Conservation (phyloP, 352 stramenopile species). For the Pythium oligandrum region DNA sequence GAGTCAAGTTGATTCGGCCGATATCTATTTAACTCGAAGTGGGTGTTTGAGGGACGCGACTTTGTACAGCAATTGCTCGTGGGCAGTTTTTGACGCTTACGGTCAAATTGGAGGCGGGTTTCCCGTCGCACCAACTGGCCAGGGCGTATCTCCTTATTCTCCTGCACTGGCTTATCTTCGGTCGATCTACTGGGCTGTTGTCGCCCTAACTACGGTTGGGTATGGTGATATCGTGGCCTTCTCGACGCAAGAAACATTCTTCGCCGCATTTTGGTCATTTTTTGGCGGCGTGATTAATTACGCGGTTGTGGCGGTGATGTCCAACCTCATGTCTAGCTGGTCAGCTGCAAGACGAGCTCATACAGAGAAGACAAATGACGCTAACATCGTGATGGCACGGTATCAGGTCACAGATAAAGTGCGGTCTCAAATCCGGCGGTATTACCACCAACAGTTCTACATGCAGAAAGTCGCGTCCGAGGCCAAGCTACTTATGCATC, state of each 20-base stretch:
- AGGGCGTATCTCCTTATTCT: conserved; percentile 22
- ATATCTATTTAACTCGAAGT: conserved; percentile 16
- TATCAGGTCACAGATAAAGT: conserved; percentile 46
- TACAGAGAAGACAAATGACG: conserved; percentile 49
- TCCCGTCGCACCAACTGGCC: conserved; percentile 32
- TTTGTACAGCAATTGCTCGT: conserved; percentile 55
- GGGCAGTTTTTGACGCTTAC: conserved; percentile 69
- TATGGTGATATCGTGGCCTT: conserved; percentile 76
- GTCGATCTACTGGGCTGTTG: conserved; percentile 72
- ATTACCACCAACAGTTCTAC: conserved; percentile 67
- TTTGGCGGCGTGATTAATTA: conserved; percentile 75
- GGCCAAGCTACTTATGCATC: conserved; percentile 54
- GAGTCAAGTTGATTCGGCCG: not conserved
- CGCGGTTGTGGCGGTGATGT: conserved; percentile 73
- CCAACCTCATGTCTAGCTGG: conserved; percentile 63
- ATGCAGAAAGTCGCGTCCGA: conserved; percentile 62
- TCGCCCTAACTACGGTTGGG: conserved; percentile 60
- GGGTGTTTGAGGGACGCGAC: conserved; percentile 51
- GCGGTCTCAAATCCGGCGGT: conserved; percentile 56
- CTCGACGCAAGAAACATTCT: conserved; percentile 66
- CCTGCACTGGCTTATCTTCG: conserved; percentile 59
- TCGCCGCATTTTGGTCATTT: conserved; percentile 73
- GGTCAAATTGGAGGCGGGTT: conserved; percentile 44
- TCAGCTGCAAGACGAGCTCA: conserved; percentile 48
- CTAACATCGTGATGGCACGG: conserved; percentile 63